These are phyloP conservation scores for Casuarina equisetifolia DNA, from an alignment of 306 rosid genomes.

Conservation along the genomic window DNA sequence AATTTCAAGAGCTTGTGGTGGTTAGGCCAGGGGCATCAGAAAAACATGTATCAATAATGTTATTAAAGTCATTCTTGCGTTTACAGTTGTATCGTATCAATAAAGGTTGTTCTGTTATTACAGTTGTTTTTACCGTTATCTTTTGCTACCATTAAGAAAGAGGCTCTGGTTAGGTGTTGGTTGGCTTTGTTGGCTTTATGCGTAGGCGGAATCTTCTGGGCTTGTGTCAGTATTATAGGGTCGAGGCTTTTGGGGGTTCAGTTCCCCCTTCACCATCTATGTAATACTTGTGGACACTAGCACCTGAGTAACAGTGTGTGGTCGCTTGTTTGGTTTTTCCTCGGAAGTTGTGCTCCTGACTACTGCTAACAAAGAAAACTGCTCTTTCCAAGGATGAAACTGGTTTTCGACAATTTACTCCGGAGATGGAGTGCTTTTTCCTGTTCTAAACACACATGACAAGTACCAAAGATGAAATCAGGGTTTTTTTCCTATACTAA, in stretches of 20 bases:
- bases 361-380: neutral
- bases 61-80: slow-evolving; percentile 26
- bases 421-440: no score
- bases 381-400: neutral
- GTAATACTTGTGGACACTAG: slow-evolving; percentile 8
- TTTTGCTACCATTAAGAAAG: slow-evolving; percentile 33
- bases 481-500: no score
- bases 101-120: slow-evolving; percentile 48
- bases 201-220: slow-evolving; percentile 42
- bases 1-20: slow-evolving; percentile 48
- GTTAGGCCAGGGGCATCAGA: slow-evolving; percentile 27
- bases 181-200: slow-evolving; percentile 24
- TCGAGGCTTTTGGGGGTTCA: slow-evolving; percentile 14
- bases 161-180: neutral
- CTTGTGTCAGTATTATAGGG: slow-evolving; percentile 32
- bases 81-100: slow-evolving; percentile 24
- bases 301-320: neutral
- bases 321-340: neutral
- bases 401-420: neutral
- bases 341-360: neutral
- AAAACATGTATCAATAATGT: slow-evolving; percentile 23
- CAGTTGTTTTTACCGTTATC: slow-evolving; percentile 50
- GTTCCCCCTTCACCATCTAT: slow-evolving; percentile 14
- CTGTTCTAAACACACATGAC: no score
- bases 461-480: no score